Evolutionary conservation across 2,329 filamentous ascomycete genomes (phyloP), one percentile per base, ranked within the genome.

Genomic region (Exophiala xenobiotica): DNA sequence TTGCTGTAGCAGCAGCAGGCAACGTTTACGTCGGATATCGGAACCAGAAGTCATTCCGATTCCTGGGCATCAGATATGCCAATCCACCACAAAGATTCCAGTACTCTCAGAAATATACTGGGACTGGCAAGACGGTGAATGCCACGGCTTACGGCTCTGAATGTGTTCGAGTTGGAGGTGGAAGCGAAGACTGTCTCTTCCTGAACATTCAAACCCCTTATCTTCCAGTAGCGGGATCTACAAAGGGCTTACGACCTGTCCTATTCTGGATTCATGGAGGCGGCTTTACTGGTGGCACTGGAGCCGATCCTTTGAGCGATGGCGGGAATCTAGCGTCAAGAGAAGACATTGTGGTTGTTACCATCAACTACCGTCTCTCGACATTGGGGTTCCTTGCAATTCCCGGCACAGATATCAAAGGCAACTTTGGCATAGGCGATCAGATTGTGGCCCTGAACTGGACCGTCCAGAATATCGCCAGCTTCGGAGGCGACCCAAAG

Each of bases 341-440:
- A 42, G 79, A 79, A 18, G 80, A 83, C 54, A 73, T 83, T 14
- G 78, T 85, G 0, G 73, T 81, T 2, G 81, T 85, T 3, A 67
- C 67, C 6, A 78, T 83, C 68, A 83, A 84, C 67, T 84, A 84
- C 64, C 77, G 82, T 6, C 66, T 83, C 3, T 74, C 72, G 0
- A 81, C 78, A 0, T 69, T 84, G 0, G 81, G 81, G 0, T 84
- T 82, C 59, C 67, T 84, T 0, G 80, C 80, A 0, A 69, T 82
- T 6, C 72, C 76, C 3, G 75, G 80, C 35, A 81, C 80, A 2
- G 65, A 71, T 4, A 73, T 77, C 41, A 80, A 77, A 27, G 80
- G 77, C 0, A 80, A 80, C 55, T 79, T 70, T 55, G 77, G 77
- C 2, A 73, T 80, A 41, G 71, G 68, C 5, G 78, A 81, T 52